These are phyloP conservation scores for Epichloe sp. DNA, from an alignment of 2,329 filamentous ascomycete genomes.

Conservation along the genomic window DNA sequence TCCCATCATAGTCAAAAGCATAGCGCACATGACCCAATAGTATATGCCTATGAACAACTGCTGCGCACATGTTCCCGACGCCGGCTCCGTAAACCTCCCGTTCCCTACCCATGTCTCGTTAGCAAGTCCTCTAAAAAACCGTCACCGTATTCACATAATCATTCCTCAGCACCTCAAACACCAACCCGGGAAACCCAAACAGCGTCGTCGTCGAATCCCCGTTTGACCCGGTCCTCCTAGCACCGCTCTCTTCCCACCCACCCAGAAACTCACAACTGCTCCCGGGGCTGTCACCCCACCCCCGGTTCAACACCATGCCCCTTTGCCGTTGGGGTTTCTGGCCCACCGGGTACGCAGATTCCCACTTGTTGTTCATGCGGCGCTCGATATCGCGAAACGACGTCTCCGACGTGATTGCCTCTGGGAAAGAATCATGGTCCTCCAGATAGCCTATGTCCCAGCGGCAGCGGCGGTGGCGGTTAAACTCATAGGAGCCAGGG, in stretches of 20 bases:
- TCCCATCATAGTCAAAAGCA: too few species aligned
- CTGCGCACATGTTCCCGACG: too few species aligned
- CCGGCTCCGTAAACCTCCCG: too few species aligned
- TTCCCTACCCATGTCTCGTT: neutral
- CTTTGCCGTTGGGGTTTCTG: conserved; percentile 39
- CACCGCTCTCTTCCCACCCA: conserved; percentile 67
- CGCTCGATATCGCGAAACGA: conserved; percentile 61
- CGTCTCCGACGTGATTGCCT: conserved; percentile 59
- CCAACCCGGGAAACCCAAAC: conserved; percentile 83
- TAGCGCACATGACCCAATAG: too few species aligned
- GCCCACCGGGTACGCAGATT: conserved; percentile 45
- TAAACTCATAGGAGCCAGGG: conserved; percentile 92
- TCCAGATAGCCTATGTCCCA: conserved; percentile 61
- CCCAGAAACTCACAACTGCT: conserved; percentile 78
- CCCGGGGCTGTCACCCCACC: conserved; percentile 78
- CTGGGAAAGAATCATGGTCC: conserved; percentile 22
- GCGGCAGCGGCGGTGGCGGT: conserved; percentile 76
- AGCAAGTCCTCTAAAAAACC: conserved; percentile 49
- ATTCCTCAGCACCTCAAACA: conserved; percentile 94
- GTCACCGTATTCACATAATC: conserved; percentile 81
- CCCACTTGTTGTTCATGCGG: conserved; percentile 57
- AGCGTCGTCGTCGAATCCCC: conserved; percentile 62
- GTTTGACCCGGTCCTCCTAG: conserved; percentile 38
- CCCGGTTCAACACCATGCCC: conserved; percentile 82
- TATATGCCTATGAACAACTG: too few species aligned